Evolutionary conservation across 2,329 filamentous ascomycete genomes (phyloP).

Genomic region (Epichloe scottii): DNA sequence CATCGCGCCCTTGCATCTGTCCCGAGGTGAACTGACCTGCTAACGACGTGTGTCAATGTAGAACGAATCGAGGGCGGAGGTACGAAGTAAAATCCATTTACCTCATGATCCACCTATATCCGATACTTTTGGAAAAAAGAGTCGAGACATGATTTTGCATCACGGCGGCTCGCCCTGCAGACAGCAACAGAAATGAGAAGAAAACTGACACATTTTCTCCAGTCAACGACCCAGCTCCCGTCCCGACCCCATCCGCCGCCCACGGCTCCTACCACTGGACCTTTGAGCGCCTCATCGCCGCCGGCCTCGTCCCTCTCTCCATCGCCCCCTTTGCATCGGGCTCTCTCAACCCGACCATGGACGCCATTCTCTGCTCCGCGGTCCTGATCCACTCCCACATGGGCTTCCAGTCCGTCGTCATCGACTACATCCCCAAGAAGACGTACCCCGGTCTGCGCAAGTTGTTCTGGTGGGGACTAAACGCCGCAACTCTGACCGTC

Average conservation of each 20-base stretch:
- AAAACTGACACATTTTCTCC: conserved; percentile 7
- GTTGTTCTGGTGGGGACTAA: conserved; percentile 65
- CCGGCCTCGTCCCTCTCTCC: conserved; percentile 72
- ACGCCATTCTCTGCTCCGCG: conserved; percentile 72
- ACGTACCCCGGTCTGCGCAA: conserved; percentile 56
- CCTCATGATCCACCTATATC: not conserved
- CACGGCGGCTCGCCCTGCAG: not conserved
- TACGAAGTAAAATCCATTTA: conserved; percentile 29
- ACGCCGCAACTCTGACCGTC: conserved; percentile 64
- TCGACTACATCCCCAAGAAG: conserved; percentile 76
- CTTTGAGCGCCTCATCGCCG: conserved; percentile 78
- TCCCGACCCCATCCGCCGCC: conserved; percentile 59
- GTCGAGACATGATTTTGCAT: not conserved
- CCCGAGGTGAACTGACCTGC: conserved; percentile 13
- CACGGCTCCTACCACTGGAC: conserved; percentile 99
- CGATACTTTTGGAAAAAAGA: not conserved
- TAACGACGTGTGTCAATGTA: conserved; percentile 32
- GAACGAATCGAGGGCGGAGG: conserved; percentile 64
- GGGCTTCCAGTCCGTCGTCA: conserved; percentile 81
- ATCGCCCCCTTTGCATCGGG: conserved; percentile 86
- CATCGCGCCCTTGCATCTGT: not conserved
- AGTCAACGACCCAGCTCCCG: conserved; percentile 77
- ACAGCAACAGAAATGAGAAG: not conserved
- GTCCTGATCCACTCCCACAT: conserved; percentile 90
- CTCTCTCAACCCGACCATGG: conserved; percentile 76